These are phyloP conservation scores for Candida oleophila DNA, from an alignment of 805 yeast genomes.

Conservation along the genomic window DNA sequence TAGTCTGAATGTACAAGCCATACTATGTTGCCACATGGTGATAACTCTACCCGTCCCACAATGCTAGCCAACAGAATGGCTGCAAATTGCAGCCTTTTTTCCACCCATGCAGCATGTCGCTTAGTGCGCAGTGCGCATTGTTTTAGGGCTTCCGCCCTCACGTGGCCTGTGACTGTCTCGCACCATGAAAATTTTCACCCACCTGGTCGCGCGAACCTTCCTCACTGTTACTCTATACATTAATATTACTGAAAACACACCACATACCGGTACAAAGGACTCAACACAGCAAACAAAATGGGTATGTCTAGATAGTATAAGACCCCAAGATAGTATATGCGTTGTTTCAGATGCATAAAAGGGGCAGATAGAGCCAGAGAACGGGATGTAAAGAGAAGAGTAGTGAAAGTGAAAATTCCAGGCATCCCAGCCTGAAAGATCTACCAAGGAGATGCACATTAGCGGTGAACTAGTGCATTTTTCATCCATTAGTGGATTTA, in stretches of 20 bases:
- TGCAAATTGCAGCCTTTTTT: background rate
- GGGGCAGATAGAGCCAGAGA: background rate
- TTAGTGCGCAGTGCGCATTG: background rate
- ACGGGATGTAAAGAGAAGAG: background rate
- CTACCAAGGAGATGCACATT: too few species aligned
- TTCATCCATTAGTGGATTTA: too few species aligned
- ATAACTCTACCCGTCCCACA: too few species aligned
- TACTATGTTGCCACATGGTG: too few species aligned
- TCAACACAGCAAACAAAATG: conserved; percentile 7
- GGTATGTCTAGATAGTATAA: conserved; percentile 2
- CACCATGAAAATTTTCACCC: conserved; percentile 6
- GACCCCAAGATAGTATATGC: background rate
- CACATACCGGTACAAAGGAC: background rate
- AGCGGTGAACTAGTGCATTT: too few species aligned
- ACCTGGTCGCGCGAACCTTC: background rate
- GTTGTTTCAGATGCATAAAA: background rate
- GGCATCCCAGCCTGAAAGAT: too few species aligned
- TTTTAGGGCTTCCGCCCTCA: background rate
- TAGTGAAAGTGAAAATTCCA: too few species aligned
- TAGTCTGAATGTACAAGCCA: background rate
- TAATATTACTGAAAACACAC: background rate
- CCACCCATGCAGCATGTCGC: background rate
- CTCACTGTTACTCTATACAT: conserved; percentile 1
- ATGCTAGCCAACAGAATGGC: too few species aligned
- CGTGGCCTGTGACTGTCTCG: background rate